Percentiles rank a stretch among this genome's conserved stretches.
Evolutionary conservation across 2,329 filamentous ascomycete species (phyloP).

Genomic region (Graphium sp.): DNA sequence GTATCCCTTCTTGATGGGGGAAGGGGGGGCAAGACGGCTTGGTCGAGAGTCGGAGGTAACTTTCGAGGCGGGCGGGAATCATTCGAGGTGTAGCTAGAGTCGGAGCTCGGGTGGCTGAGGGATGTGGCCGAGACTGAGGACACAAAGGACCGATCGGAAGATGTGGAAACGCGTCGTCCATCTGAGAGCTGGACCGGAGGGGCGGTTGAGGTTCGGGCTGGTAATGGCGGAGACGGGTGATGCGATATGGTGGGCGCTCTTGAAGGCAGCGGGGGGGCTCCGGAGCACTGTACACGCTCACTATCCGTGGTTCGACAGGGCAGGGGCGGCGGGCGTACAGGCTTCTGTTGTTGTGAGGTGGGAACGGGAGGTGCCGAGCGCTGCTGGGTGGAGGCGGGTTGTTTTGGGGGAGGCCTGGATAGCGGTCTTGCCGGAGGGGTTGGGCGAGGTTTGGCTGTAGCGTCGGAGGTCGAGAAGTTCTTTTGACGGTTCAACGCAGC

Average conservation of each 20-base stretch:
- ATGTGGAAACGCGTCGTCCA: conserved; percentile 34
- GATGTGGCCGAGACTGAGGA: conserved; percentile 38
- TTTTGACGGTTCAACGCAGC: conserved; percentile 46
- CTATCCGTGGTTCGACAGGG: no score
- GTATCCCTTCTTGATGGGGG: conserved; percentile 36
- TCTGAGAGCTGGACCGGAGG: conserved; percentile 15
- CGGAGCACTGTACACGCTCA: no score
- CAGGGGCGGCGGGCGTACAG: no score
- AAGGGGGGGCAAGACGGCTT: conserved; percentile 37
- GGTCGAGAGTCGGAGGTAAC: conserved; percentile 37
- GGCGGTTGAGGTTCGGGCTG: no score
- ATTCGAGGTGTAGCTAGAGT: conserved; percentile 27
- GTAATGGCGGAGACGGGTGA: no score
- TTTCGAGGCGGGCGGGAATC: conserved; percentile 23
- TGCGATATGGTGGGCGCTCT: no score
- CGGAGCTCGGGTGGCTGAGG: conserved; percentile 25
- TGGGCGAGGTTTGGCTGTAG: conserved; percentile 1
- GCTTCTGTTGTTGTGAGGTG: no score
- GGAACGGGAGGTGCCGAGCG: no score
- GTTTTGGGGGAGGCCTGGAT: no score
- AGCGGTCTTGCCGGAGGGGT: no score
- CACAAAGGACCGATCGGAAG: conserved; percentile 37
- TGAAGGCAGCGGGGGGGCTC: no score
- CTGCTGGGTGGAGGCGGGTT: conserved; percentile 14
- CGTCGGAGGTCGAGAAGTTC: conserved; percentile 22